Base-by-base conservation (phyloP, 106 monocot species). In the Triglochin maritima region DNA sequence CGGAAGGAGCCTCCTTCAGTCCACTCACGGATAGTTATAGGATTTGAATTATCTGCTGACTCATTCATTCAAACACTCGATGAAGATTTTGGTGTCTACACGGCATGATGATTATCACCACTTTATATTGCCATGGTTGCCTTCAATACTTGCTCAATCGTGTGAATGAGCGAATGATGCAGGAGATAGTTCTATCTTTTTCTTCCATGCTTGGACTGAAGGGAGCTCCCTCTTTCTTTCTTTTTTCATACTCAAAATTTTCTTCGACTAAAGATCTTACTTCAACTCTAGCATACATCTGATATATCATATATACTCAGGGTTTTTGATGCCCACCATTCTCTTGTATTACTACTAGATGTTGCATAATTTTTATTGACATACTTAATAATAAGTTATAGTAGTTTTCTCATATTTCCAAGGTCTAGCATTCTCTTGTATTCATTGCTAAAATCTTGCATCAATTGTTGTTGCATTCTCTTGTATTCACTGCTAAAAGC, bases 111-210 rank as follows among this genome's bases (percentile, higher is more conserved):
- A 15, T 16, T 17, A 60, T 1, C 54, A 54, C 54, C 54, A 9
- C 54, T 9, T 8, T 54, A 9, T 54, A 1, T 54, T 9, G 29
- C 29, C 17, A 41, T 16, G 9, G 0, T 16, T 0, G 14, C 9
- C 42, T 10, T 5, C 9, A 4, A n/a, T 7, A 69, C 47, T 58
- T 56, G 11, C 59, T 7, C 59, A 13, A 46, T 44, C 15, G 49
- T 56, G 69, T 69, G 69, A 69, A 69, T 69, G 69, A 69, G 57
- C 57, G 69, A 57, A 69, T 69, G 69, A 69, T 57, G 47, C 69
- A 44, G 69, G 56, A 69, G 57, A 69, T 69, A 47, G 57, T 69
- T 69, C 56, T 4, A 12, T 57, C 47, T 13, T 69, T 57, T 69
- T 46, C 57, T 57, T 58, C 69, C 6, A 9, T 69, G 47, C 56